Evolutionary conservation across 139 green algal genomes (phyloP), one percentile per base, ranked within the genome.

Genomic region (Micromonas pusilla): DNA sequence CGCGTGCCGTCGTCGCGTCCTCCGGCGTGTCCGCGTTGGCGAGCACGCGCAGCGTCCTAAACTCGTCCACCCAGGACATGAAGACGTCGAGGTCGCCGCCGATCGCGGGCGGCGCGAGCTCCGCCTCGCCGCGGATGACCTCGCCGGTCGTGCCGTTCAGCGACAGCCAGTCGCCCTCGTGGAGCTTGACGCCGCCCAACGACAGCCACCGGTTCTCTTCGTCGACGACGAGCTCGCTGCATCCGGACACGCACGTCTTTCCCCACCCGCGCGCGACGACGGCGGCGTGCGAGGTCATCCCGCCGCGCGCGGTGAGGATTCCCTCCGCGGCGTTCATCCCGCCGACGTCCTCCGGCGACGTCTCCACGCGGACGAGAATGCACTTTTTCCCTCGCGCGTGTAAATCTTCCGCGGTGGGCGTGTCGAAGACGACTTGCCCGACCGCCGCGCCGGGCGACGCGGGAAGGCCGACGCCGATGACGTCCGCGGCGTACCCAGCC

Each of bases 221-320:
- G 66, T 96, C 84, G 37, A 96, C 84, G 60, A 84, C 38, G 30
- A 97, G 76, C 36, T 79, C 79, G 39, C 86, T 84, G 82, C 89
- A 92, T 66, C 91, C 91, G 62, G 85, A 92, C 52, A 96, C 86
- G 86, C 93, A 97, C n/a, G 92, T 88, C 89, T 96, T 96, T 76
- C 92, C 92, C 92, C 92, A 97, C 54, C 92, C 92, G 25, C 92
- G 88, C 6, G 92, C 92, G 52, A 97, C 92, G 28, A 97, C 92
- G 37, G 92, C 92, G 21, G 92, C 92, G 82, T 97, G 92, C 21
- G 72, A 87, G 30, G 92, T 97, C 91, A 96, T 96, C 65, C 92
- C 92, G 31, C 92, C 92, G 54, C 89, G 84, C 32, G 81, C 80
- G 13, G 92, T 97, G n/a, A 97, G 73, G 76, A 96, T 91, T 60